Base-by-base conservation (phyloP, 768 basidiomycete genomes). In the Phlegmacium glaucopus region DNA sequence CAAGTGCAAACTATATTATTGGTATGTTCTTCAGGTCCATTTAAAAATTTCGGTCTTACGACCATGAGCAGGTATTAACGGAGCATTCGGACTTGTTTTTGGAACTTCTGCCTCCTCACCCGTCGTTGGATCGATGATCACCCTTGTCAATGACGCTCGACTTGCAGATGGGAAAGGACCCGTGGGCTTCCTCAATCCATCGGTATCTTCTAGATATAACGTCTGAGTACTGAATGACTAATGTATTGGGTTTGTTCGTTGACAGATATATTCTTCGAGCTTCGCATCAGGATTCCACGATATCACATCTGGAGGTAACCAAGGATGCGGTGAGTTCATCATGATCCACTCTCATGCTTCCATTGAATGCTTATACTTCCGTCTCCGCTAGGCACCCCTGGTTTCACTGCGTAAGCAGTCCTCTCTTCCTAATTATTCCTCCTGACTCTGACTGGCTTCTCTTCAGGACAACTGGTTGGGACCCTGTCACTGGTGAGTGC, bases 81-180 rank as follows among this genome's bases (percentile, higher is more conserved):
- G 72, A 36, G 61, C 61, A 38, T 75, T 72, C 36, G 56, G 30
- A 1, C 70, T 60, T 1, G 67, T 76, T 1, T 76, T 70, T 35
- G 79, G 80, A 11, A 80, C 79, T 2, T 78, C 76, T 1, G 75
- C 74, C 0, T 61, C 77, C 1, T 45, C 77, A 1, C 79, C 79
- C 1, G 75, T 76, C 4, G 65, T 77, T 2, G 79, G 71, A 6
- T 67, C 75, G 2, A 71, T 80, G 22, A 64, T 80, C 38, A 65
- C 79, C 4, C 61, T 79, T 60, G 60, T 80, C 34, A 80, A 80
- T 47, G 80, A 80, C n/a, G n/a, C n/a, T n/a, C n/a, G n/a, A n/a
- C n/a, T n/a, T n/a, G n/a, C n/a, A n/a, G n/a, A n/a, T n/a, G 65
- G 67, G 12, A 80, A 79, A 58, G 42, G 53, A 0, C 60, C 78